Conservation (phyloP, 129 eudicot species). For the Ambrosia artemisiifolia region DNA sequence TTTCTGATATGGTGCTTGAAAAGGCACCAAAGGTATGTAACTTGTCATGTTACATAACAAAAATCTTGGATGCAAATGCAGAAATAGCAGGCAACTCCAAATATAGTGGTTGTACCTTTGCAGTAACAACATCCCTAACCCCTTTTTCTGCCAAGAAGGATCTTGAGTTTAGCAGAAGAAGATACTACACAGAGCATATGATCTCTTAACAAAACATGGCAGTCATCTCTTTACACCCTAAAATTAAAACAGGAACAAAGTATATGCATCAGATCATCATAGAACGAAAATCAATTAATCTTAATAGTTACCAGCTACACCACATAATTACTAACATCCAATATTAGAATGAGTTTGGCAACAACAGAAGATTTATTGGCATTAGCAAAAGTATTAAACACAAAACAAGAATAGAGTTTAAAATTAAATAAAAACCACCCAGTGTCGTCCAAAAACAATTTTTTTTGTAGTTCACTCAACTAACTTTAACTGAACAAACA, state of each 20-base stretch:
- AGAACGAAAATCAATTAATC: background rate
- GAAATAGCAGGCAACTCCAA: slow-evolving; percentile 20
- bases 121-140: background rate
- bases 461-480: too few species aligned
- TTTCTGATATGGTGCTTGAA: too few species aligned
- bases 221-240: slow-evolving; percentile 41
- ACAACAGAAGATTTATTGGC: too few species aligned
- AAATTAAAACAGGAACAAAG: background rate
- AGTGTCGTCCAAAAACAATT: too few species aligned
- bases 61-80: slow-evolving; percentile 10
- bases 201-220: slow-evolving; percentile 22
- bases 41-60: slow-evolving; percentile 24
- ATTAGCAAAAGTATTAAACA: too few species aligned
- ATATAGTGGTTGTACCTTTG: slow-evolving; percentile 14
- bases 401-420: too few species aligned
- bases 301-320: too few species aligned
- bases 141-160: background rate
- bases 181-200: slow-evolving; percentile 4
- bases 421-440: too few species aligned
- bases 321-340: too few species aligned
- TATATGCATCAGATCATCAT: background rate
- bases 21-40: slow-evolving; percentile 21
- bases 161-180: slow-evolving; percentile 13
- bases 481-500: too few species aligned
- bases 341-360: too few species aligned